Base-by-base conservation (phyloP, 345 rosid genomes). In the Eucalyptus regnans region DNA sequence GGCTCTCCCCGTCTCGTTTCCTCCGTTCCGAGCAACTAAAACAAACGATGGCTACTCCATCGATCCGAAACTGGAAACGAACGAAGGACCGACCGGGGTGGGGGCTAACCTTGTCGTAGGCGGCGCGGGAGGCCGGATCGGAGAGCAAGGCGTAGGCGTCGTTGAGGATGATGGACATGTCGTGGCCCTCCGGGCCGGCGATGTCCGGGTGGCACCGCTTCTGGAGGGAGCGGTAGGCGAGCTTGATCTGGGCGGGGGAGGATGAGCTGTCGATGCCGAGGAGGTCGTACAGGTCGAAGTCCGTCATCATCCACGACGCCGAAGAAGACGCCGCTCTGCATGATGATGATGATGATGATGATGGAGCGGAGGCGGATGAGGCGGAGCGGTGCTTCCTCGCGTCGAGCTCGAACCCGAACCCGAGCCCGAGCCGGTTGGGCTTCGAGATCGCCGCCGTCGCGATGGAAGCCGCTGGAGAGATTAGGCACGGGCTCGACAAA, bases 201-300 rank as follows among this genome's bases (percentile, higher is more conserved):
- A 97, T 94, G 80, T 97, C 99, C 0, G 99, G 99, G 88, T 97
- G 99, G 89, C 99, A 97, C 12, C 94, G 92, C 89, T 96, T 97
- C 93, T 97, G 98, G 71, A 96, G 90, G 18, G 87, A 51, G 41
- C 99, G 94, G 33, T 97, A 97, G 2, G 99, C 99, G 23, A 90
- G 52, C 92, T 96, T 96, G 50, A 97, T 96, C 92, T 96, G 95
- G 43, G 95, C 87, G 29, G 92, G 94, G 64, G 93, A 90, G 9
- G 94, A 94, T 17, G 92, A 87, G 86, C 94, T 93, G 18, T 96
- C 96, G 50, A 97, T 60, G 18, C 99, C 99, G 12, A 97, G 92
- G 83, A 97, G 95, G 88, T 96, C 98, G 46, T 96, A 96, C n/a
- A 96, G 95, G 91, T 97, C 99, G 49, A 96, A 95, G 87, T 95